Evolutionary conservation across 75 land plant species (phyloP).

Genomic region (Isoetes taiwanensis): DNA sequence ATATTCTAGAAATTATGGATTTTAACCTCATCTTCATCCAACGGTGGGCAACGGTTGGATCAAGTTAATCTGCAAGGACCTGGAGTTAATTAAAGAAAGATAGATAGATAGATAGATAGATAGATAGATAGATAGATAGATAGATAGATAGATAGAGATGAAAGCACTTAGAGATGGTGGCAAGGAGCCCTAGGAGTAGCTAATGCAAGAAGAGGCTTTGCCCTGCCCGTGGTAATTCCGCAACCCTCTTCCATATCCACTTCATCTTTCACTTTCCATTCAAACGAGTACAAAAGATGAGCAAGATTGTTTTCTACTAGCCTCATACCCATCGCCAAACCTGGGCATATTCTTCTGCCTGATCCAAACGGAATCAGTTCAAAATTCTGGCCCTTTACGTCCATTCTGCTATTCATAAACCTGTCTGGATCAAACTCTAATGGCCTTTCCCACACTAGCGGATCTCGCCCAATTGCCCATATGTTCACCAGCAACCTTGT

Average conservation of each 20-base stretch:
- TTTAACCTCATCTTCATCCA: too few species aligned
- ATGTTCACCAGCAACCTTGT: constrained; percentile 72
- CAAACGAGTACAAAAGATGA: constrained; percentile 48
- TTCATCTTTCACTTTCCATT: constrained; percentile 57
- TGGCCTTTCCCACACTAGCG: constrained; percentile 38
- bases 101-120: too few species aligned
- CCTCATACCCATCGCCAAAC: constrained; percentile 52
- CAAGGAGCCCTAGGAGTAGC: constrained; percentile 45
- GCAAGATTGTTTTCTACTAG: constrained; percentile 58
- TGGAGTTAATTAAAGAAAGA: too few species aligned
- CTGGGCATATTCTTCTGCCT: constrained; percentile 73
- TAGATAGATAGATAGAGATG: too few species aligned
- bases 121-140: too few species aligned
- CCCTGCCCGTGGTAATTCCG: constrained; percentile 74
- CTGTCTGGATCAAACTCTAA: constrained; percentile 65
- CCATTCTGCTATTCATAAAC: constrained; percentile 19
- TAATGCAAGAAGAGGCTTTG: constrained; percentile 38
- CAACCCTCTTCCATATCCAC: constrained; percentile 52
- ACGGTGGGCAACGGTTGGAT: too few species aligned
- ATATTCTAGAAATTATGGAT: too few species aligned
- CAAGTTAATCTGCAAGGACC: too few species aligned
- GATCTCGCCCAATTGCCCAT: constrained; percentile 54
- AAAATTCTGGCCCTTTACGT: constrained; percentile 34
- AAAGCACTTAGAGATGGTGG: too few species aligned
- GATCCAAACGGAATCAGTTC: constrained; percentile 64